These are phyloP conservation scores for Chaetomium fimeti DNA, from an alignment of 495 filamentous ascomycete species.

Conservation along the genomic window DNA sequence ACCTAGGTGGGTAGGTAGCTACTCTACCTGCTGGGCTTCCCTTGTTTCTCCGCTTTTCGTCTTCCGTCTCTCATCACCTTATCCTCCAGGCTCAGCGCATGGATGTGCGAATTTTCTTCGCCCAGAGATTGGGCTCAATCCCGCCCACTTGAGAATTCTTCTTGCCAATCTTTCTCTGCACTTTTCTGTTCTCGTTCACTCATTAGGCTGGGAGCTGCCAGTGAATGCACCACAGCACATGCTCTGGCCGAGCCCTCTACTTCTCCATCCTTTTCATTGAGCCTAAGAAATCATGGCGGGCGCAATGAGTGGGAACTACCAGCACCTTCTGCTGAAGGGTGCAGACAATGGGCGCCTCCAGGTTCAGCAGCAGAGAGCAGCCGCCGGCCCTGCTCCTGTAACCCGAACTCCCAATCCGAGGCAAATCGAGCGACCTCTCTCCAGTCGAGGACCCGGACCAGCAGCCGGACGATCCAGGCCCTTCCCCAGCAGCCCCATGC, in stretches of 20 bases:
- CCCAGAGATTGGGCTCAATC: neutral
- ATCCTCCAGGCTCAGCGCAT: neutral
- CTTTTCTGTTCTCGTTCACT: neutral
- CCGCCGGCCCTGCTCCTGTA: neutral
- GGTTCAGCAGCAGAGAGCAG: neutral
- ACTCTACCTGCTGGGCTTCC: no score
- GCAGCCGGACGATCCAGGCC: neutral
- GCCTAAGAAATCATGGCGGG: neutral
- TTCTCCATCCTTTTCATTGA: neutral
- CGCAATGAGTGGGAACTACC: neutral
- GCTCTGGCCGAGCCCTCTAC: neutral
- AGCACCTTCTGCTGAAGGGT: constrained; percentile 3
- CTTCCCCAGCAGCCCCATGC: no score
- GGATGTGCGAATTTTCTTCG: neutral
- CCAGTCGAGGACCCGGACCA: neutral
- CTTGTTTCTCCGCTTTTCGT: neutral
- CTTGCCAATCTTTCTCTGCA: neutral
- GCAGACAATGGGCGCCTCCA: constrained; percentile 11
- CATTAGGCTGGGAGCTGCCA: neutral
- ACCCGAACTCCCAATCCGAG: neutral
- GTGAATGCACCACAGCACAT: neutral
- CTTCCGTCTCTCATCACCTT: neutral
- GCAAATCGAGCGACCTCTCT: neutral
- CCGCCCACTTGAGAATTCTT: neutral
- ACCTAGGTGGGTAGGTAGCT: no score